Percentiles rank a stretch among this genome's conserved stretches.
phyloP scores from a whole-genome alignment of 805 yeast genomes.

The Candida dajiaensis region DNA sequence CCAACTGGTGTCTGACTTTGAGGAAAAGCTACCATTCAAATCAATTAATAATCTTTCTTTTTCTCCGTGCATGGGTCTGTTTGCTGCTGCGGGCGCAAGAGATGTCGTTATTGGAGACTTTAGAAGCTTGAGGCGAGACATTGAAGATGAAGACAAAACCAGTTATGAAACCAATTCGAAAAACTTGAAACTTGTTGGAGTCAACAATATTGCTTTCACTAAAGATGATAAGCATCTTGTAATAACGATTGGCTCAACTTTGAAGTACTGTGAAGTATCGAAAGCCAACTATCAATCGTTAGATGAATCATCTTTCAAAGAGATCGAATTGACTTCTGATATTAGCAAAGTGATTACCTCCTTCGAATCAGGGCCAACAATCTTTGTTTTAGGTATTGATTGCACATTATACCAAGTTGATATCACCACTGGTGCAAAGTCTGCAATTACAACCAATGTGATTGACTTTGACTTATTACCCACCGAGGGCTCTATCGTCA shows the following conservation, averaged over 20 bases:
- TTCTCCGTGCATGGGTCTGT: slow-evolving; percentile 26
- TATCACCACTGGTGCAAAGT: background rate
- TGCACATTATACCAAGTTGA: slow-evolving; percentile 14
- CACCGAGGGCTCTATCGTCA: slow-evolving; percentile 14
- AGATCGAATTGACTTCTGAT: slow-evolving; percentile 4
- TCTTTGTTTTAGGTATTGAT: slow-evolving; percentile 15
- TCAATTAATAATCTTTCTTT: slow-evolving; percentile 32
- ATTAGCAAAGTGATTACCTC: slow-evolving; percentile 21
- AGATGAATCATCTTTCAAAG: slow-evolving; percentile 6
- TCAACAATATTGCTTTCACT: slow-evolving; percentile 28
- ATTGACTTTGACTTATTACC: slow-evolving; percentile 20
- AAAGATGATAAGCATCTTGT: slow-evolving; percentile 27
- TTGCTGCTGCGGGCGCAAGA: slow-evolving; percentile 34
- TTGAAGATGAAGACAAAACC: slow-evolving; percentile 18
- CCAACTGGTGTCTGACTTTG: slow-evolving; percentile 29
- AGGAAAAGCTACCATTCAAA: slow-evolving; percentile 32
- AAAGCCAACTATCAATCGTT: slow-evolving; percentile 1
- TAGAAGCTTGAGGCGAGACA: slow-evolving; percentile 26
- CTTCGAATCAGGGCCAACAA: slow-evolving; percentile 13
- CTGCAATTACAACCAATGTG: slow-evolving; percentile 14
- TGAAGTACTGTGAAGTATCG: slow-evolving; percentile 17
- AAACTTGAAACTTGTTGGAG: slow-evolving; percentile 14
- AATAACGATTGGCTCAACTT: slow-evolving; percentile 19
- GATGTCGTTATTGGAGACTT: slow-evolving; percentile 31
- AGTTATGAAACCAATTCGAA: slow-evolving; percentile 12